Percentiles rank a stretch among this genome's conserved stretches.
Evolutionary conservation across 1,284 basidiomycete species (phyloP).

Genomic region (Fomitopsis betulina): DNA sequence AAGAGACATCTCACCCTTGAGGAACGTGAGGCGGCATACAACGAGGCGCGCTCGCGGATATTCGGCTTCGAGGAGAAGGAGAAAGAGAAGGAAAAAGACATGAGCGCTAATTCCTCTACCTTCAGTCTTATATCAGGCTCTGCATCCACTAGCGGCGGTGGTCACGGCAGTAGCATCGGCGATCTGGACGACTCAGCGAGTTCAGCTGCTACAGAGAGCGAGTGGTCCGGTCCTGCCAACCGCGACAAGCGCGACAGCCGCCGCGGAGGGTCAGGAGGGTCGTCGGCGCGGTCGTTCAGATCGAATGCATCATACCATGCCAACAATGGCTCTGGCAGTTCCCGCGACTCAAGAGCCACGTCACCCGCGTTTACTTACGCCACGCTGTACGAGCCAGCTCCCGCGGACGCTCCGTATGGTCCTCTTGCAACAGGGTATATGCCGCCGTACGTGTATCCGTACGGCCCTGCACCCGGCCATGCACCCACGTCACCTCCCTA

Average conservation of each 20-base stretch:
- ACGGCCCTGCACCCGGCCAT: conserved; percentile 23
- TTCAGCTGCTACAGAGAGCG: conserved; percentile 72
- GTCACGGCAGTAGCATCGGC: conserved; percentile 49
- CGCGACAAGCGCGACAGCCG: conserved; percentile 49
- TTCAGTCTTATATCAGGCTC: conserved; percentile 65
- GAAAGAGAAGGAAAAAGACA: conserved; percentile 66
- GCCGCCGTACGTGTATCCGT: conserved; percentile 29
- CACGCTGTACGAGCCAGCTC: conserved; percentile 59
- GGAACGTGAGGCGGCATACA: conserved; percentile 79
- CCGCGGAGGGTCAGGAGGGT: conserved; percentile 44
- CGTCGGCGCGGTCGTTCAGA: conserved; percentile 52
- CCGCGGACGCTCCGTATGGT: conserved; percentile 39
- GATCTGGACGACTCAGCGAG: conserved; percentile 64
- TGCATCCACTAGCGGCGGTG: conserved; percentile 48
- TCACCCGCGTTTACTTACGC: conserved; percentile 73
- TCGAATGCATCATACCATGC: conserved; percentile 45
- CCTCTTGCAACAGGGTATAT: conserved; percentile 29
- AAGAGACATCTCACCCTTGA: conserved; percentile 73
- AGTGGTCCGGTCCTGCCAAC: conserved; percentile 63
- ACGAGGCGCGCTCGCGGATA: conserved; percentile 76
- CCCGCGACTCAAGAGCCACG: conserved; percentile 63
- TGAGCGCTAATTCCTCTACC: conserved; percentile 72
- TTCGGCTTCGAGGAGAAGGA: conserved; percentile 76
- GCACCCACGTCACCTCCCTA: conserved; percentile 28
- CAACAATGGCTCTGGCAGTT: conserved; percentile 52